Base-by-base conservation (phyloP, 75 land plant genomes). In the Selaginella tamariscina region DNA sequence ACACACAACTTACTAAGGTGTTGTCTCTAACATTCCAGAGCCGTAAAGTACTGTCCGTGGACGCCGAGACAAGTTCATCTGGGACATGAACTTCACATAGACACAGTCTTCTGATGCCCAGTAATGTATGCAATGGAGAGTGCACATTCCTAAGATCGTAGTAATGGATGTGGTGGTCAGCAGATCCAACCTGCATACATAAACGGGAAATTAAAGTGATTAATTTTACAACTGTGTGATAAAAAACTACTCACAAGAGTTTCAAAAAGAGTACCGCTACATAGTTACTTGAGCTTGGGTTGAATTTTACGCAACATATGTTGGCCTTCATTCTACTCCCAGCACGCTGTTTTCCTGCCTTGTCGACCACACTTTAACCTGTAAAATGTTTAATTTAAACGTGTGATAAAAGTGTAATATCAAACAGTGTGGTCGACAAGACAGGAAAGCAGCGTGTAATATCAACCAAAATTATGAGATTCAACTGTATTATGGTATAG, bases 21-120 rank as follows among this genome's bases (percentile, higher is more conserved):
- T 59, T 59, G 26, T 5, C n/a, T 59, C 62, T 21, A 23, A 59
- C 62, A 59, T 59, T 59, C 62, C 62, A 59, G 26, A 59, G 5
- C 24, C 62, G 62, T 21, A 59, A 59, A 23, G 62, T 59, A 23
- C 62, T 23, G 21, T 59, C 62, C 2, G 62, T 59, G 9, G 62
- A 59, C 21, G 62, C 62, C n/a, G 62, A 59, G 8, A 59, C 62
- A 5, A 59, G 62, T 21, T 59, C 62, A 5, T 26, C 26, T n/a
- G 21, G 62, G 62, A 8, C 9, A 59, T 59, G 26, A 59, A 59
- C 62, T 59, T 59, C 62, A 59, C 62, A n/a, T 59, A 59, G 62
- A 59, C 9, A 59, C 62, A 5, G 62, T 26, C 62, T 59, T 59
- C 8, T 59, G 62, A n/a, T 59, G 62, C 9, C 62, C 62, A n/a